These are phyloP conservation scores for Salix brachista DNA, from an alignment of 345 rosid genomes.

Conservation along the genomic window DNA sequence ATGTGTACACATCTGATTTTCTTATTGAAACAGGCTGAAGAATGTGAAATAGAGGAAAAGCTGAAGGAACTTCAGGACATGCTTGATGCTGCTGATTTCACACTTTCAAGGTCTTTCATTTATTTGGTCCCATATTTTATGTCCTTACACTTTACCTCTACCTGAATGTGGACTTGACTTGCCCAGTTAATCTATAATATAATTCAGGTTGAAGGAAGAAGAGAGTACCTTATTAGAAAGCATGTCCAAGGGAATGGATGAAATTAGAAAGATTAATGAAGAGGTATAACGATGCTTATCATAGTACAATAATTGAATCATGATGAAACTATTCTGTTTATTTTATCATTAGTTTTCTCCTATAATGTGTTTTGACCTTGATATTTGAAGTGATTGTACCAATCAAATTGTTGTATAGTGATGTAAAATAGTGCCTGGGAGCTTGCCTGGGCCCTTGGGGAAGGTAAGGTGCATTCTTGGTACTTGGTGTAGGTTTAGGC, in stretches of 20 bases:
- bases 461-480: too few species aligned
- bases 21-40: conserved; percentile 62
- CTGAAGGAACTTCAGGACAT: conserved; percentile 50
- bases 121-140: conserved; percentile 7
- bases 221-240: conserved; percentile 48
- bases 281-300: conserved; percentile 43
- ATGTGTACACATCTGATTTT: neutral
- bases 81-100: conserved; percentile 48
- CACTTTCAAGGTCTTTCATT: conserved; percentile 47
- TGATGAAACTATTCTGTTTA: neutral
- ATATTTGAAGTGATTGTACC: too few species aligned
- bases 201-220: conserved; percentile 67
- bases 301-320: neutral
- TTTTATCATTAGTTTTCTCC: neutral
- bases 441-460: too few species aligned
- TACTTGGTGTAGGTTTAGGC: too few species aligned
- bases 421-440: too few species aligned
- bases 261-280: conserved; percentile 43
- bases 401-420: too few species aligned
- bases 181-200: neutral
- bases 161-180: conserved; percentile 2
- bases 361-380: neutral
- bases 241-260: conserved; percentile 37
- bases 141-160: conserved; percentile 7
- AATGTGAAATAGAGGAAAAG: conserved; percentile 67